phyloP scores from a whole-genome alignment of 225 moss, liverwort and hornwort genomes.

The Marchantia paleacea region DNA sequence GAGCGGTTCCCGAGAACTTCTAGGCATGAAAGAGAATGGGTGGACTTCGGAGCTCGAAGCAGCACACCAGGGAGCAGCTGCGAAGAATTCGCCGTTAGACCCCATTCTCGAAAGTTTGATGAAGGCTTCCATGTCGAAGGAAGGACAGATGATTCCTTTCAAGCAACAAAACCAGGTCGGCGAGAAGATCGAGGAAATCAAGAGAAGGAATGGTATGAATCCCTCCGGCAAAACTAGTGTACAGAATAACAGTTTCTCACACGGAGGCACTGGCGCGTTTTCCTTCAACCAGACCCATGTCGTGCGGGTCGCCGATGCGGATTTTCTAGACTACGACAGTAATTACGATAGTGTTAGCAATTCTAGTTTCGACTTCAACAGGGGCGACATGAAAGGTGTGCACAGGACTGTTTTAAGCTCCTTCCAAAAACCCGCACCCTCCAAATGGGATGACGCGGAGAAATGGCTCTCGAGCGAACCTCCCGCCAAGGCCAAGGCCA shows the following conservation, averaged over 20 bases:
- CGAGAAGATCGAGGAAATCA: constrained; percentile 51
- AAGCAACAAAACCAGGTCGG: constrained; percentile 56
- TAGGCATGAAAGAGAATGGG: constrained; percentile 53
- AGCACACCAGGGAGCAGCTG: constrained; percentile 13
- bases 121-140: constrained; percentile 44
- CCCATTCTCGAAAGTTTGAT: constrained; percentile 46
- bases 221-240: constrained; percentile 32
- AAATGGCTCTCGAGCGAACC: constrained; percentile 76
- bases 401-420: constrained; percentile 57
- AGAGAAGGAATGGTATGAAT: constrained; percentile 50
- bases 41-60: constrained; percentile 45
- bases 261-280: constrained; percentile 62
- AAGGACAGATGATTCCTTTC: constrained; percentile 42
- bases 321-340: constrained; percentile 58
- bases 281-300: constrained; percentile 88
- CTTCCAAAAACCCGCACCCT: constrained; percentile 78
- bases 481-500: constrained; percentile 45
- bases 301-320: constrained; percentile 47
- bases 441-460: constrained; percentile 98
- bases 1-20: constrained; percentile 39
- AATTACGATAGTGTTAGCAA: constrained; percentile 60
- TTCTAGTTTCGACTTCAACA: constrained; percentile 59
- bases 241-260: constrained; percentile 52
- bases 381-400: constrained; percentile 40
- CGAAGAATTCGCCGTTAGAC: constrained; percentile 41